Conservation (phyloP, 306 rosid species). For the Styphnolobium japonicum region DNA sequence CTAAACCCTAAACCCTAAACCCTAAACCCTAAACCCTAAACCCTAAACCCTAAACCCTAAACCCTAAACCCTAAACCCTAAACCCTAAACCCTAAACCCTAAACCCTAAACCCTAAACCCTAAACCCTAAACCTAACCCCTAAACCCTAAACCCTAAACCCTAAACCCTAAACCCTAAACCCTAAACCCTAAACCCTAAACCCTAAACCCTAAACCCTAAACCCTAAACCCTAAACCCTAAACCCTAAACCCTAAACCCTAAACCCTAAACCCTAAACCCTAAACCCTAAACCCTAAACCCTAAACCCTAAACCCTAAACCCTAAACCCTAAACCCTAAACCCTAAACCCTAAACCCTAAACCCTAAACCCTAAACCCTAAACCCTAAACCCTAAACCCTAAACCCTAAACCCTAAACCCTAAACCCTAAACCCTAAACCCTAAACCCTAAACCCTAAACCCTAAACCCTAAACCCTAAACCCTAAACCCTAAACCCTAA, state of each 20-base stretch:
- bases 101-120: neutral
- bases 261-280: neutral
- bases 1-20: conserved; percentile 2
- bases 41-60: neutral
- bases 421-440: neutral
- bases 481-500: neutral
- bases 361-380: neutral
- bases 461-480: neutral
- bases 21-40: neutral
- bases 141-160: neutral
- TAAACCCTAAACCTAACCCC: neutral
- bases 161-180: neutral
- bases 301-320: neutral
- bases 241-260: neutral
- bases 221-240: neutral
- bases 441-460: neutral
- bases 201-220: neutral
- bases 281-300: neutral
- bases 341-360: neutral
- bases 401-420: no score
- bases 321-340: neutral
- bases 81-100: neutral
- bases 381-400: no score
- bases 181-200: neutral
- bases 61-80: neutral